Evolutionary conservation across 2,329 filamentous ascomycete genomes (phyloP).

Genomic region (Calonectria pauciramosa): DNA sequence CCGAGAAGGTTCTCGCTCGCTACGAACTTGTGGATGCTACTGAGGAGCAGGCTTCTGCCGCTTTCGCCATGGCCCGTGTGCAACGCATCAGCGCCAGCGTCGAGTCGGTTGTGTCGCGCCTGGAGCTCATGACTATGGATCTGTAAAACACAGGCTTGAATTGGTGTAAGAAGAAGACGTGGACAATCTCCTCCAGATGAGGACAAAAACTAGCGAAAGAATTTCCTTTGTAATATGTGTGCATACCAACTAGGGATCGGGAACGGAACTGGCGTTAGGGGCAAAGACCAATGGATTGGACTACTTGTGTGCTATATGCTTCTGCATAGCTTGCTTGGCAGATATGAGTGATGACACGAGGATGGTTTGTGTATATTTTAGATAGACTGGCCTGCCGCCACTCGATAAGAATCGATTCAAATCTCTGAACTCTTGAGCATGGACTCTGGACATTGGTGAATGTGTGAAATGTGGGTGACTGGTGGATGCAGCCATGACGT

Average conservation of each 20-base stretch:
- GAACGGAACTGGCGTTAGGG: conserved; percentile 40
- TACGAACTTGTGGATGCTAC: conserved; percentile 75
- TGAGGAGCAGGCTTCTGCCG: conserved; percentile 61
- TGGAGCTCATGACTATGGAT: conserved; percentile 54
- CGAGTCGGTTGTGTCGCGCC: conserved; percentile 52
- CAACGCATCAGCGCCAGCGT: conserved; percentile 61
- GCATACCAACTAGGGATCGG: conserved; percentile 38
- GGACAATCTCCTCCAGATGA: conserved; percentile 24
- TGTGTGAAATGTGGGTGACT: not conserved
- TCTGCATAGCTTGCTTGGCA: conserved; percentile 42
- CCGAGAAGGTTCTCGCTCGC: conserved; percentile 74
- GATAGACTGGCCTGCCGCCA: conserved; percentile 46
- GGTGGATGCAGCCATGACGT: not conserved
- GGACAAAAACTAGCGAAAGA: conserved; percentile 39
- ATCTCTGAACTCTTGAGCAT: conserved; percentile 24
- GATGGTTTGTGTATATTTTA: conserved; percentile 46
- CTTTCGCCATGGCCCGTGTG: conserved; percentile 63
- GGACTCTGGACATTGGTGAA: not conserved
- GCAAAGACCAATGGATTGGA: conserved; percentile 36
- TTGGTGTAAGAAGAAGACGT: conserved; percentile 7
- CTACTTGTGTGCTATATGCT: conserved; percentile 31
- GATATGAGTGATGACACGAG: conserved; percentile 46
- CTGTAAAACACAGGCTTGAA: conserved; percentile 39
- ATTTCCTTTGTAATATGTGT: conserved; percentile 42
- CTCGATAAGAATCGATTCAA: conserved; percentile 41